These are phyloP conservation scores for Cladosporium cucumerinum DNA, from an alignment of 2,329 filamentous ascomycete species.

Conservation along the genomic window DNA sequence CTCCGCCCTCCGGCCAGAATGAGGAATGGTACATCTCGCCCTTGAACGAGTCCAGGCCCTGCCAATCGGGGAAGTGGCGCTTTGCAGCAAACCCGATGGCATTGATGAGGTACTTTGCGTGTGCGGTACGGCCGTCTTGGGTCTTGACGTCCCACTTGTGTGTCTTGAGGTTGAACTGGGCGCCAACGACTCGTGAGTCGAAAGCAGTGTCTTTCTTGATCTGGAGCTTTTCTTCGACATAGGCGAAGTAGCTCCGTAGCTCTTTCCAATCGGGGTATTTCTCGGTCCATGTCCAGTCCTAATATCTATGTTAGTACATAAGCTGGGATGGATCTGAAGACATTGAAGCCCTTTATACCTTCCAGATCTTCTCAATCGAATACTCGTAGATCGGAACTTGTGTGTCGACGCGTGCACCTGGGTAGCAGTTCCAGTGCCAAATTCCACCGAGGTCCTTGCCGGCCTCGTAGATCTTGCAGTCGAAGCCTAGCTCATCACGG, in stretches of 20 bases:
- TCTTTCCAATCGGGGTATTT: conserved; percentile 38
- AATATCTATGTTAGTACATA: neutral
- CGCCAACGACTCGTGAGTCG: conserved; percentile 54
- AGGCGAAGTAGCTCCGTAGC: conserved; percentile 57
- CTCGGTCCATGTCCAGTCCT: conserved; percentile 54
- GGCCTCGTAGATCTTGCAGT: conserved; percentile 36
- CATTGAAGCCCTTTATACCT: too few species aligned
- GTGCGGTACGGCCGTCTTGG: conserved; percentile 37
- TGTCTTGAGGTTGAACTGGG: conserved; percentile 48
- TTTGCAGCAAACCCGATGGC: conserved; percentile 40
- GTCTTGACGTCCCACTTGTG: conserved; percentile 53
- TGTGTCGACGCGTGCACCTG: conserved; percentile 48
- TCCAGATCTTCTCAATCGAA: conserved; percentile 47
- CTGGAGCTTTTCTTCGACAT: conserved; percentile 55
- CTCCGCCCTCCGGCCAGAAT: conserved; percentile 38
- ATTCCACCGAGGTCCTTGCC: conserved; percentile 38
- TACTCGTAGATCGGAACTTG: conserved; percentile 48
- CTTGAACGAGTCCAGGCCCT: conserved; percentile 37
- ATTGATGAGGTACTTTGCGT: conserved; percentile 37
- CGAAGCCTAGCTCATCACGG: conserved; percentile 31
- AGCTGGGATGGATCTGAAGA: too few species aligned
- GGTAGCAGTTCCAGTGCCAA: conserved; percentile 40
- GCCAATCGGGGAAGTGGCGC: conserved; percentile 38
- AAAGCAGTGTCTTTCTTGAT: conserved; percentile 58
- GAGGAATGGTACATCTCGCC: conserved; percentile 42